Base-by-base conservation (phyloP, 257 asterid genomes). In the Galeopsis tetrahit region DNA sequence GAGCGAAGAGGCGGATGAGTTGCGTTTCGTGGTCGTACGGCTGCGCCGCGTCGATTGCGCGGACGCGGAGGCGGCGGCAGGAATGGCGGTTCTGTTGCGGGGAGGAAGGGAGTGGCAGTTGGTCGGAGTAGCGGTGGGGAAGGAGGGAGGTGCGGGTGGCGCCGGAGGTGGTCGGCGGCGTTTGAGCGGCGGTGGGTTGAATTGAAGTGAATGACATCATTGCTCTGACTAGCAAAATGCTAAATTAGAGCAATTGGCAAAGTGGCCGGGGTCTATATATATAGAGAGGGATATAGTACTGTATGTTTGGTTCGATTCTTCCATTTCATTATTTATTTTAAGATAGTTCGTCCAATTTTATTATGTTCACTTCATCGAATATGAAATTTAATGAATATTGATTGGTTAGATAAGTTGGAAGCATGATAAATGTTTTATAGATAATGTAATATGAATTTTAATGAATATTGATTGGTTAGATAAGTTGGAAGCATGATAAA, bases 21-120 rank as follows among this genome's bases (percentile, higher is more conserved):
- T 73, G 84, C 40, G 93, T 51, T 75, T 91, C 96, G 71, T 78
- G 78, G 58, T 92, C 95, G 80, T 75, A 89, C 0, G 96, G 91
- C 73, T 89, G 96, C 3, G 89, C 87, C 2, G 96, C 93, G 69
- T 87, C 95, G 34, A 86, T 46, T 32, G 97, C 95, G 1, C 85
- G 88, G 78, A 89, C 70, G n/a, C 72, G 75, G 49, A 82, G 69
- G 56, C 68, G 34, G 69, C 57, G 76, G 55, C 2, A 64, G 64
- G 43, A 35, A 1, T 34, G 70, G 21, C 2, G 67, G 35, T 4
- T 64, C 35, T 48, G 76, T 55, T 80, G 48, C 5, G 69, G 14
- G 14, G 72, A 78, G 13, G 75, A 51, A 6, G 60, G 43, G 33
- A 71, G 52, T 4, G 76, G 55, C 3, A 74, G 52, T 2, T 64